phyloP scores from a whole-genome alignment of 1,284 basidiomycete genomes.

The Moniliophthora roreri region DNA sequence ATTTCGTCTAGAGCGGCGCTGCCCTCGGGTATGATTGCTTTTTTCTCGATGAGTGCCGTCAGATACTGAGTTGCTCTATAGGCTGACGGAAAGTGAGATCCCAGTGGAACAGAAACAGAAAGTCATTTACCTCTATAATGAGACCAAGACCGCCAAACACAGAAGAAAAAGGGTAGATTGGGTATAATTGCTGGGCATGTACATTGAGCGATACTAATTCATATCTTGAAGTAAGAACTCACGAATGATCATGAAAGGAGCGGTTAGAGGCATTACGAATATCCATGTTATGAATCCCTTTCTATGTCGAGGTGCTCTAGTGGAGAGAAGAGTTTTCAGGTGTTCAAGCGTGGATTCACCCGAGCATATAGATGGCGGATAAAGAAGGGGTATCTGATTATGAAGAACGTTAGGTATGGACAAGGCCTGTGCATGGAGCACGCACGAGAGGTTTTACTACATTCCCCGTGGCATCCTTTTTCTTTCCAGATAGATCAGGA shows the following conservation, averaged over 20 bases:
- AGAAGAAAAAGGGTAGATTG: conserved; percentile 83
- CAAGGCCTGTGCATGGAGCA: background rate
- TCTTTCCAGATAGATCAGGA: conserved; percentile 17
- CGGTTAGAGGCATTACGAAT: conserved; percentile 59
- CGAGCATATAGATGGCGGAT: conserved; percentile 56
- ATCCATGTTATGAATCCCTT: conserved; percentile 68
- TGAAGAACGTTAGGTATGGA: background rate
- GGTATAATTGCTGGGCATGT: conserved; percentile 64
- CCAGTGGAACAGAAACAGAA: background rate
- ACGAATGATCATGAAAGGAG: conserved; percentile 76
- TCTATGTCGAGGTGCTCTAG: conserved; percentile 61
- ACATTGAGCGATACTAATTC: background rate
- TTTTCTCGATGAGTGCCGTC: conserved; percentile 52
- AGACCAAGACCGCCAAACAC: conserved; percentile 80
- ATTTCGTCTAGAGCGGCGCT: conserved; percentile 55
- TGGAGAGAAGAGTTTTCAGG: conserved; percentile 48
- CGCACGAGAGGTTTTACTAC: background rate
- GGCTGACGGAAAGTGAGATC: conserved; percentile 39
- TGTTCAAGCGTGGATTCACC: conserved; percentile 49
- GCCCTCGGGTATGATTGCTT: conserved; percentile 53
- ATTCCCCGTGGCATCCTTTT: conserved; percentile 12
- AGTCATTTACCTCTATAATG: conserved; percentile 73
- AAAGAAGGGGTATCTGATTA: conserved; percentile 63
- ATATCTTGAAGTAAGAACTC: conserved; percentile 24
- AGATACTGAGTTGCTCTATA: conserved; percentile 74